Conservation (phyloP, 306 rosid genomes). For the Malus sieversii region DNA sequence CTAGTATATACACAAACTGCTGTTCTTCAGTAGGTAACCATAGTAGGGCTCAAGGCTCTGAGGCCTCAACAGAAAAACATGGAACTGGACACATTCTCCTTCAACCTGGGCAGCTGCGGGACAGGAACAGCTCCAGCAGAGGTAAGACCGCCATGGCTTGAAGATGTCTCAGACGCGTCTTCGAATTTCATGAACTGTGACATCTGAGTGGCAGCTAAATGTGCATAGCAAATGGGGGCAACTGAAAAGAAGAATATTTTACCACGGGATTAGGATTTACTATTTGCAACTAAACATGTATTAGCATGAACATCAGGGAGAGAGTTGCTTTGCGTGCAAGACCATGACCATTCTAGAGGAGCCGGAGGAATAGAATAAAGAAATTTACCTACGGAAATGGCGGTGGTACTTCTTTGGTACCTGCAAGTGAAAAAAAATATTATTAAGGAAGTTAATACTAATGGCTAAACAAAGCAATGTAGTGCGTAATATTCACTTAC, state of each 20-base stretch:
- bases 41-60: neutral
- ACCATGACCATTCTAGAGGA: neutral
- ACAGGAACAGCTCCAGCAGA: slow-evolving; percentile 55
- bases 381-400: slow-evolving; percentile 73
- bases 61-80: slow-evolving; percentile 76
- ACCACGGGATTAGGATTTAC: neutral
- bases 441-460: neutral
- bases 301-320: neutral
- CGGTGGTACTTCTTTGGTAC: slow-evolving; percentile 93
- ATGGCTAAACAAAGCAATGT: neutral
- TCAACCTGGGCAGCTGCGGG: slow-evolving; percentile 65
- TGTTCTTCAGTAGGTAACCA: neutral
- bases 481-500: slow-evolving; percentile 37
- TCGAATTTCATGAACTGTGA: slow-evolving; percentile 77
- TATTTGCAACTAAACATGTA: too few relatives aligned
- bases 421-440: slow-evolving; percentile 26
- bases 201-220: slow-evolving; percentile 77
- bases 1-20: slow-evolving; percentile 15
- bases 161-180: slow-evolving; percentile 70
- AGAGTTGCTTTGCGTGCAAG: neutral
- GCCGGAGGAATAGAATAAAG: neutral
- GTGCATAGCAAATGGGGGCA: slow-evolving; percentile 92
- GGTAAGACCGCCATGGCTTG: slow-evolving; percentile 61
- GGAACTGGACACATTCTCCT: slow-evolving; percentile 45
- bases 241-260: slow-evolving; percentile 36